Conservation (phyloP, 306 rosid species). For the Begonia peltatifolia region DNA sequence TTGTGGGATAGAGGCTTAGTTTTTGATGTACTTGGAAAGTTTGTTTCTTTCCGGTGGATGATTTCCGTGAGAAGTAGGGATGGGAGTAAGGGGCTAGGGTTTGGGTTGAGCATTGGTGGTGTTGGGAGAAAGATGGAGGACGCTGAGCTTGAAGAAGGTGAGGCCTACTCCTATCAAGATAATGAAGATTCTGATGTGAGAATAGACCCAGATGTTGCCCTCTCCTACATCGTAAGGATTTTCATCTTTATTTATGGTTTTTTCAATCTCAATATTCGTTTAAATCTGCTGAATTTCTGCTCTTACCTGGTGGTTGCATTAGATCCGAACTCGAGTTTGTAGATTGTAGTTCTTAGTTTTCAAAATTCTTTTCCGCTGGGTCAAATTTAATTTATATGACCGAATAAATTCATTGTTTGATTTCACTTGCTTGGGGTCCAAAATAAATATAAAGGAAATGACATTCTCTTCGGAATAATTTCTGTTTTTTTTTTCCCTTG, state of each 20-base stretch:
- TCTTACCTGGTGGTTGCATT: constrained; percentile 10
- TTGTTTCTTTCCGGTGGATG: not conserved
- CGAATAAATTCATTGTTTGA: too few species aligned
- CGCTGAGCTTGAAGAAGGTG: constrained; percentile 92
- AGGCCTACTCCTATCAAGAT: constrained; percentile 58
- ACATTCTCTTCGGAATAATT: too few species aligned
- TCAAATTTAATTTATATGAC: too few species aligned
- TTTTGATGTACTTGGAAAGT: not conserved
- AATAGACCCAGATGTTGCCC: constrained; percentile 64
- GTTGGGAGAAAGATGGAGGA: constrained; percentile 50
- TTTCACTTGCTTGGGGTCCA: too few species aligned
- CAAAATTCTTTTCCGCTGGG: too few species aligned
- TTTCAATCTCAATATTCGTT: not conserved
- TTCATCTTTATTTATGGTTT: not conserved
- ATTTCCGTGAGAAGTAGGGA: not conserved
- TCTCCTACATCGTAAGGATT: constrained; percentile 68
- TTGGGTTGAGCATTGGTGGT: constrained; percentile 14
- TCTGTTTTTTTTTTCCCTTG: too few species aligned
- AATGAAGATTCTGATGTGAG: constrained; percentile 42
- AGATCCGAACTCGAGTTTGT: constrained; percentile 19
- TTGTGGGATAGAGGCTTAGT: not conserved
- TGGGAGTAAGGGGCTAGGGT: constrained; percentile 1
- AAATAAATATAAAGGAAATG: too few species aligned
- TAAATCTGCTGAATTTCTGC: not conserved
- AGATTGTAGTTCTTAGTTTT: not conserved